phyloP scores from a whole-genome alignment of 1,284 basidiomycete species.

The Boletus semigastroideus region DNA sequence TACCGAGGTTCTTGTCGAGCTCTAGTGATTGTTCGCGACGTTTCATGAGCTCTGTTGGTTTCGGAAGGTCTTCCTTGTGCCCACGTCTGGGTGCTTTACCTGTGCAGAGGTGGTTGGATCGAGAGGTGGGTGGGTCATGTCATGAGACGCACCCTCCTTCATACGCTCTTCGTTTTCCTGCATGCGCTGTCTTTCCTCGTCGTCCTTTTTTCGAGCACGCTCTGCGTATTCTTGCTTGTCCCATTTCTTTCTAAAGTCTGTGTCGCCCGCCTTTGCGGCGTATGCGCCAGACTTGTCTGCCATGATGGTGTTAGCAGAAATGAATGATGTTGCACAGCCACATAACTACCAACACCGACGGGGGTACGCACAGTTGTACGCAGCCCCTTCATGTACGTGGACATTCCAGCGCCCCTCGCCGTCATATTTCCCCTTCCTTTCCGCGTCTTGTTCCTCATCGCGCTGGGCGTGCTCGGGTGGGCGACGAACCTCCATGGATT shows the following conservation, averaged over 20 bases:
- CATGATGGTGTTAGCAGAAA: slow-evolving; percentile 38
- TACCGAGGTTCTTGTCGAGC: slow-evolving; percentile 88
- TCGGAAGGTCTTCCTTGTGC: slow-evolving; percentile 71
- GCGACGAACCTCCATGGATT: slow-evolving; percentile 88
- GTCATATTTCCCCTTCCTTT: slow-evolving; percentile 78
- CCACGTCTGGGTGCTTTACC: slow-evolving; percentile 79
- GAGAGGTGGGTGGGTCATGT: no score
- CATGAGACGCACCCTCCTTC: slow-evolving; percentile 64
- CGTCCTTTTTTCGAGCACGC: slow-evolving; percentile 71
- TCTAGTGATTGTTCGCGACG: slow-evolving; percentile 79
- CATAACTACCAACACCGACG: no score
- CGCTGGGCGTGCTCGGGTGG: slow-evolving; percentile 76
- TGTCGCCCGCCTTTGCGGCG: slow-evolving; percentile 62
- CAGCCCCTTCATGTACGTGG: slow-evolving; percentile 35
- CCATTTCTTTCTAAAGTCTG: slow-evolving; percentile 83
- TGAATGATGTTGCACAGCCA: slow-evolving; percentile 1
- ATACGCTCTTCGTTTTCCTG: slow-evolving; percentile 81
- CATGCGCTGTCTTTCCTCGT: slow-evolving; percentile 78
- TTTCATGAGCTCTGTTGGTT: slow-evolving; percentile 88
- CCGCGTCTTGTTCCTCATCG: slow-evolving; percentile 72
- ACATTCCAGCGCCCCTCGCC: slow-evolving; percentile 47
- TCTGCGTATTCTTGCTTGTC: slow-evolving; percentile 84
- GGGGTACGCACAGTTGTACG: no score
- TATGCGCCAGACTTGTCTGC: slow-evolving; percentile 62
- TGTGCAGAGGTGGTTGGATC: slow-evolving; percentile 30